These are phyloP conservation scores for Vanrija sp. DNA, from an alignment of 1,284 basidiomycete genomes.

Conservation along the genomic window DNA sequence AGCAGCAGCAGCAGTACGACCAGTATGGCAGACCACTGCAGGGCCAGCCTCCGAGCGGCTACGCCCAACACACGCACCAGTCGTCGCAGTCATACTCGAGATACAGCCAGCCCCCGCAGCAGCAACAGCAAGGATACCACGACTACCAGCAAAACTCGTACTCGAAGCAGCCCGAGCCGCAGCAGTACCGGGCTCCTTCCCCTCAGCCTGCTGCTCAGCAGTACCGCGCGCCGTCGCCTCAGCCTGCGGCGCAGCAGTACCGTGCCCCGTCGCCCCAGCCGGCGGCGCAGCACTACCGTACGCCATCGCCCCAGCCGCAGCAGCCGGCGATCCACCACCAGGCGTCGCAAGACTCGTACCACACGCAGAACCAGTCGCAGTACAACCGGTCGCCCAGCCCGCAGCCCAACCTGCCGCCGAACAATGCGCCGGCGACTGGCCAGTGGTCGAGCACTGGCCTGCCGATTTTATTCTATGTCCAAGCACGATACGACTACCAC, in stretches of 20 bases:
- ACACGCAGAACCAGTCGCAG: background rate
- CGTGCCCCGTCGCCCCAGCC: slow-evolving; percentile 15
- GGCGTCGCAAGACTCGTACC: slow-evolving; percentile 2
- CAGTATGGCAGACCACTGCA: background rate
- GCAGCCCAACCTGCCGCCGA: slow-evolving; percentile 37
- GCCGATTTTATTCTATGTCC: slow-evolving; percentile 57
- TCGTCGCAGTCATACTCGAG: slow-evolving; percentile 16
- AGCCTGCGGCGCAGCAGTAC: slow-evolving; percentile 20
- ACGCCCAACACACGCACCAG: slow-evolving; percentile 41
- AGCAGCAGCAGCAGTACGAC: background rate
- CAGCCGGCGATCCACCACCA: slow-evolving; percentile 8
- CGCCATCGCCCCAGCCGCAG: slow-evolving; percentile 11
- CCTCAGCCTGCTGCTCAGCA: background rate
- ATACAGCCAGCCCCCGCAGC: background rate
- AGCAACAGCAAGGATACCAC: slow-evolving; percentile 3
- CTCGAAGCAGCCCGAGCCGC: slow-evolving; percentile 9
- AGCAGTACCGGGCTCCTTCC: slow-evolving; percentile 8
- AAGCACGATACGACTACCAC: slow-evolving; percentile 86
- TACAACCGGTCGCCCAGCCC: slow-evolving; percentile 30
- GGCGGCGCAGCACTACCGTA: slow-evolving; percentile 5
- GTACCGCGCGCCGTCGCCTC: slow-evolving; percentile 9
- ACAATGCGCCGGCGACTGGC: slow-evolving; percentile 44
- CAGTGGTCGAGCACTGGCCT: slow-evolving; percentile 46
- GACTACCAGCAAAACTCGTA: slow-evolving; percentile 12
- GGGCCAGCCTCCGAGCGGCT: slow-evolving; percentile 45